These are phyloP conservation scores for Blastocystis sp. DNA, from an alignment of 352 stramenopile species.

Conservation along the genomic window DNA sequence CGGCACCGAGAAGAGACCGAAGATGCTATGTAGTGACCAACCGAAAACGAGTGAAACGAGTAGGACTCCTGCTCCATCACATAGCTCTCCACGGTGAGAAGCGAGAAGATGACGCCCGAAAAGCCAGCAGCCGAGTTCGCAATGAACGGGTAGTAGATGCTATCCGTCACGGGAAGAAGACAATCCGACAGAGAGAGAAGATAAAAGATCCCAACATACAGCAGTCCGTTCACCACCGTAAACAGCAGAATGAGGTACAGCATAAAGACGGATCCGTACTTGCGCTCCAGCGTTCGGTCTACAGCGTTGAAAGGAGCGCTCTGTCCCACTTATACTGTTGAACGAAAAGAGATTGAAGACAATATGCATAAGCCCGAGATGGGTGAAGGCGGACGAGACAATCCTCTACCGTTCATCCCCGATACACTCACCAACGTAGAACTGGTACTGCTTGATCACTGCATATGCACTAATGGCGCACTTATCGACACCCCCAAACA, in stretches of 20 bases:
- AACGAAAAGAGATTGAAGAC: slow-evolving; percentile 60
- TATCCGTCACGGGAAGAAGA: not conserved
- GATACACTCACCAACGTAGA: not conserved
- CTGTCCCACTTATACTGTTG: slow-evolving; percentile 42
- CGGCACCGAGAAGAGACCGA: slow-evolving; percentile 49
- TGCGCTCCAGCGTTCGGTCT: slow-evolving; percentile 41
- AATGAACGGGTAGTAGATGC: not conserved
- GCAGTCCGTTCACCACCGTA: slow-evolving; percentile 38
- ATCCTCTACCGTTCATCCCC: slow-evolving; percentile 48
- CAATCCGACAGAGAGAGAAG: slow-evolving; percentile 12
- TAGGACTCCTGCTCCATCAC: slow-evolving; percentile 30
- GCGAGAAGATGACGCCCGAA: slow-evolving; percentile 64
- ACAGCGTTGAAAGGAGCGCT: not conserved
- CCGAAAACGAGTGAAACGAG: slow-evolving; percentile 21
- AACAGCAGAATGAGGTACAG: slow-evolving; percentile 61
- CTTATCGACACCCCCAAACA: slow-evolving; percentile 20
- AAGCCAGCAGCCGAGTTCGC: slow-evolving; percentile 33
- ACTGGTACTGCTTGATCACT: slow-evolving; percentile 12
- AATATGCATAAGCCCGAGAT: slow-evolving; percentile 55
- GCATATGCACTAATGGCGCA: slow-evolving; percentile 53
- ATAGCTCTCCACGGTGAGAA: slow-evolving; percentile 44
- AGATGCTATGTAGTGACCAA: slow-evolving; percentile 15
- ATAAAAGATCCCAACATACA: slow-evolving; percentile 52
- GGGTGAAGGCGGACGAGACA: slow-evolving; percentile 38
- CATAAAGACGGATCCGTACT: slow-evolving; percentile 66